Evolutionary conservation across 106 monocot genomes (phyloP).

Genomic region (Allium sativum): DNA sequence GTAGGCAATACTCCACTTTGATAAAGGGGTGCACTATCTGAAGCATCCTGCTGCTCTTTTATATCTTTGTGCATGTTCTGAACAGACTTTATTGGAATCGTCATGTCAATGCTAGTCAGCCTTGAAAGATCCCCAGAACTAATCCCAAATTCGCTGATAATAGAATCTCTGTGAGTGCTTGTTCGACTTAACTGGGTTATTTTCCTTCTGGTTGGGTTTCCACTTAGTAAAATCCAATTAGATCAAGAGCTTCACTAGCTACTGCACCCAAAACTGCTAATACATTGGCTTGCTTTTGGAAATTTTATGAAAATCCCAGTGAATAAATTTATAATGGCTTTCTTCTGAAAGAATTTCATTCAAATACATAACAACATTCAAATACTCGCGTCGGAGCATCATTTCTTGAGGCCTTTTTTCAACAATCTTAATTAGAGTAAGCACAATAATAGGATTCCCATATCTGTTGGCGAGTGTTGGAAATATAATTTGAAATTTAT

Average conservation of each 20-base stretch:
- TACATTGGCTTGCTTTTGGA: slow-evolving; percentile 99
- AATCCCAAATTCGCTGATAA: slow-evolving; percentile 38
- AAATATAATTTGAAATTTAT: too few relatives aligned
- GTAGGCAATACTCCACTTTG: slow-evolving; percentile 95
- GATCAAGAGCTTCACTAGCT: slow-evolving; percentile 88
- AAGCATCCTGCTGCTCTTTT: slow-evolving; percentile 4
- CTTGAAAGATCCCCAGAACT: slow-evolving; percentile 65
- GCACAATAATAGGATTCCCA: slow-evolving; percentile 90
- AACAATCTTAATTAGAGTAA: slow-evolving; percentile 95
- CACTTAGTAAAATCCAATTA: slow-evolving; percentile 98
- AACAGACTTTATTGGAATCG: slow-evolving; percentile 4
- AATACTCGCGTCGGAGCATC: slow-evolving; percentile 98
- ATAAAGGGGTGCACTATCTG: slow-evolving; percentile 28
- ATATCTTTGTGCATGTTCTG: slow-evolving; percentile 22
- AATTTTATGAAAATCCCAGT: slow-evolving; percentile 99
- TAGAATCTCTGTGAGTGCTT: slow-evolving; percentile 50
- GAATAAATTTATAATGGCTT: slow-evolving; percentile 83
- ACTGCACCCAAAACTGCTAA: slow-evolving; percentile 87
- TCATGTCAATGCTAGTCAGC: slow-evolving; percentile 30
- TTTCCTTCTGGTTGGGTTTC: slow-evolving; percentile 55
- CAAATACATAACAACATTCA: slow-evolving; percentile 86
- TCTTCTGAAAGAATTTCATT: slow-evolving; percentile 88
- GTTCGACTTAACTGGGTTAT: slow-evolving; percentile 31
- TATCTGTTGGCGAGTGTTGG: slow-evolving; percentile 76
- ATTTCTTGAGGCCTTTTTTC: slow-evolving; percentile 99